These are phyloP conservation scores for Yamadazyma sp. DNA, from an alignment of 1,139 yeast genomes.

Conservation along the genomic window DNA sequence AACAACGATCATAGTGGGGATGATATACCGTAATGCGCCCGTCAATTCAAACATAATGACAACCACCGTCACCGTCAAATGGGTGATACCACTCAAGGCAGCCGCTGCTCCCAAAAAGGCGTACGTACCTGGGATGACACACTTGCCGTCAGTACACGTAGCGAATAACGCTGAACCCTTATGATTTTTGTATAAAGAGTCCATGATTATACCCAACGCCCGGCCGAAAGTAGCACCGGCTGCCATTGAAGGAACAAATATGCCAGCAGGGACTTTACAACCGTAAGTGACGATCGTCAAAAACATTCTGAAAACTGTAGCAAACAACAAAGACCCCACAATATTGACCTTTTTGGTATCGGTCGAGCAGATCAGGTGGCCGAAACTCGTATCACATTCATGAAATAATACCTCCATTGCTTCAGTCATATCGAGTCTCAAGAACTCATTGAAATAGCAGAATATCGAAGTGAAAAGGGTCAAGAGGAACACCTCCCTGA, in stretches of 20 bases:
- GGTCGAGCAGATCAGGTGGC: conserved; percentile 50
- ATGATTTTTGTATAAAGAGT: conserved; percentile 48
- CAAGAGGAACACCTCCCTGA: conserved; percentile 69
- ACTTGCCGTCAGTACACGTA: conserved; percentile 47
- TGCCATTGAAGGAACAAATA: conserved; percentile 96
- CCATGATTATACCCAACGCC: conserved; percentile 71
- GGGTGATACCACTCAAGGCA: conserved; percentile 89
- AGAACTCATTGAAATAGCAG: conserved; percentile 81
- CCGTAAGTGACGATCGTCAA: conserved; percentile 87
- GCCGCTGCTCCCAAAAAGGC: conserved; percentile 98
- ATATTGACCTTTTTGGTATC: conserved; percentile 32
- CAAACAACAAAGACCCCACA: conserved; percentile 58
- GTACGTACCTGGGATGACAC: conserved; percentile 90
- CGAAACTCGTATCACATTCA: conserved; percentile 62
- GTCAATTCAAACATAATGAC: conserved; percentile 95
- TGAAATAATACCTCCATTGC: conserved; percentile 87
- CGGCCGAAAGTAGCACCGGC: conserved; percentile 95
- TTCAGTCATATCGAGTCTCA: conserved; percentile 90
- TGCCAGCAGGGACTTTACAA: conserved; percentile 91
- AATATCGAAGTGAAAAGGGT: conserved; percentile 72
- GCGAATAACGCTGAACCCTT: conserved; percentile 47
- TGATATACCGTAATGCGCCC: conserved; percentile 84
- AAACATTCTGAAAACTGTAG: conserved; percentile 69
- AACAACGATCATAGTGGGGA: conserved; percentile 95
- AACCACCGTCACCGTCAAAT: conserved; percentile 87